Evolutionary conservation across 192 early-diverging fungal species (phyloP).

Genomic region (Thamnidium elegans): DNA sequence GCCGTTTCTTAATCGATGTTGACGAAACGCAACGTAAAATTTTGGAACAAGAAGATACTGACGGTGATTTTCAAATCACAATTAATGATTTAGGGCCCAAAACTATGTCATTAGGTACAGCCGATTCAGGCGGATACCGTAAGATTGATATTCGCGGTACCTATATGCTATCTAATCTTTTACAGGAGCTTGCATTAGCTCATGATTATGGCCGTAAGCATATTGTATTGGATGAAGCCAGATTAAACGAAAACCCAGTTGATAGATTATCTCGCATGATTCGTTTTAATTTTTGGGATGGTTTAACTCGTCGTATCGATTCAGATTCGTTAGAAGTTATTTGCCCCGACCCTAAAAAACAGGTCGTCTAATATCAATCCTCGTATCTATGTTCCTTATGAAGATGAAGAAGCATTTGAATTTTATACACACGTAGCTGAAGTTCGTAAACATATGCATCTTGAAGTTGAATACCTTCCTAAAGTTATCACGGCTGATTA

Average conservation of each 20-base stretch:
- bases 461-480: slow-evolving; percentile 81
- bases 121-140: slow-evolving; percentile 79
- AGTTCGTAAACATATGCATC: slow-evolving; percentile 62
- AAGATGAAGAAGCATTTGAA: slow-evolving; percentile 68
- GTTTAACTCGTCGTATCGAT: slow-evolving; percentile 81
- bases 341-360: slow-evolving; percentile 90
- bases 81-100: slow-evolving; percentile 91
- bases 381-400: slow-evolving; percentile 90
- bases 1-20: slow-evolving; percentile 85
- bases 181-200: slow-evolving; percentile 93
- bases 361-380: slow-evolving; percentile 67
- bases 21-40: slow-evolving; percentile 73
- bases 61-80: slow-evolving; percentile 94
- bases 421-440: slow-evolving; percentile 76
- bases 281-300: slow-evolving; percentile 93
- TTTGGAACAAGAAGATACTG: slow-evolving; percentile 91
- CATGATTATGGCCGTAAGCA: slow-evolving; percentile 80
- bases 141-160: slow-evolving; percentile 92
- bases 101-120: slow-evolving; percentile 79
- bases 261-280: slow-evolving; percentile 87
- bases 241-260: slow-evolving; percentile 92
- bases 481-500: slow-evolving; percentile 82
- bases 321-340: slow-evolving; percentile 84
- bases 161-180: slow-evolving; percentile 89
- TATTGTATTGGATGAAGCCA: slow-evolving; percentile 83